Evolutionary conservation across 805 yeast genomes (phyloP).

Genomic region (Phaffomyces antillensis): DNA sequence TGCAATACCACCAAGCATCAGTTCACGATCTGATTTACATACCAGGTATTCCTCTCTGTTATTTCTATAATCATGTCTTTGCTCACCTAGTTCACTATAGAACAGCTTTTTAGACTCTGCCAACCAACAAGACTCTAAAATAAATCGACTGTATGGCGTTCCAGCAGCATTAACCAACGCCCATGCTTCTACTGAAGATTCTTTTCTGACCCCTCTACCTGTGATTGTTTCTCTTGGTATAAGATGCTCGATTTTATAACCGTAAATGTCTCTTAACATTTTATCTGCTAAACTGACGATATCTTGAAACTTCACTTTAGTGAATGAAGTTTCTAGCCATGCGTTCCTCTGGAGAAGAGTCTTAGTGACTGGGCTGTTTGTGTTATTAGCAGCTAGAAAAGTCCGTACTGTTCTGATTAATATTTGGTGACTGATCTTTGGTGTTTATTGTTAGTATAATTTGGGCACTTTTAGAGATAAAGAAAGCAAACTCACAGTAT

Average conservation of each 20-base stretch:
- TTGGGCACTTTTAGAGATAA: no score
- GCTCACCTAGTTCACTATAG: conserved; percentile 18
- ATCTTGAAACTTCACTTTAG: conserved; percentile 2
- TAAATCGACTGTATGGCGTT: conserved; percentile 11
- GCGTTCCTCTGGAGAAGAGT: conserved; percentile 8
- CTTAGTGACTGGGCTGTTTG: conserved; percentile 9
- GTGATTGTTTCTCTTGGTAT: conserved; percentile 9
- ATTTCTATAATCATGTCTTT: conserved; percentile 20
- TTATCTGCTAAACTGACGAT: conserved; percentile 6
- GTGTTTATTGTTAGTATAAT: no score
- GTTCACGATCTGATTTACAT: conserved; percentile 11
- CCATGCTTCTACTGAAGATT: conserved; percentile 11
- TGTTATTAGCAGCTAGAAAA: conserved; percentile 8
- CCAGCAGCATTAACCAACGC: conserved; percentile 10
- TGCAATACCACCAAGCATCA: conserved; percentile 17
- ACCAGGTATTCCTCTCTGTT: conserved; percentile 13
- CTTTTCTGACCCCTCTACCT: conserved; percentile 7
- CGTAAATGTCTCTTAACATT: conserved; percentile 4
- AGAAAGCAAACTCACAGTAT: no score
- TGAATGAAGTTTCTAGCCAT: conserved; percentile 6
- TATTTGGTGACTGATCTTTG: conserved; percentile 1
- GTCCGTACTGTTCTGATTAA: conserved; percentile 6
- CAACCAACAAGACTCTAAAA: conserved; percentile 14
- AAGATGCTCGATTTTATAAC: conserved; percentile 7
- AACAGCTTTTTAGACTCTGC: conserved; percentile 9